Base-by-base conservation (phyloP, 371 early-diverging fungal species). In the Coemansia sp. region DNA sequence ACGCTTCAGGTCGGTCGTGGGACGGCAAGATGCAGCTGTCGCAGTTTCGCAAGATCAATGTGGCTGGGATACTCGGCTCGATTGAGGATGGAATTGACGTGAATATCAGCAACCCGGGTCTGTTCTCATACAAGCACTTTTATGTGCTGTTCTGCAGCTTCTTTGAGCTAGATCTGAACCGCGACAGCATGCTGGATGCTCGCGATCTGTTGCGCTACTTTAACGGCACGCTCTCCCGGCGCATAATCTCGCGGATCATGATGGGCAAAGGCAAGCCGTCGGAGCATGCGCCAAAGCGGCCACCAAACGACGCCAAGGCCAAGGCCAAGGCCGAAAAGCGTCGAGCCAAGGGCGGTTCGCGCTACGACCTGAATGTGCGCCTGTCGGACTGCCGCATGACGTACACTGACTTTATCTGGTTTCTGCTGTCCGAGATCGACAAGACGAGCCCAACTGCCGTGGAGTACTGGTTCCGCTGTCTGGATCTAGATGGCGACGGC, bases 121-220 rank as follows among this genome's bases (percentile, higher is more conserved):
- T 83, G 25, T 95, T 97, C 72, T 95, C 95, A 6, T 97, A 97
- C 83, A 94, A 94, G 75, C 95, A 97, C 72, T 97, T 95, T 69
- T 97, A 95, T 80, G 97, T 97, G 14, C 85, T 97, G 3, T 97
- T 94, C 71, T 96, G 95, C 85, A 94, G 93, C 80, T 94, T 97
- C 75, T 95, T 92, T 90, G 92, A 94, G 51, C 82, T 96, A 51
- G 94, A 93, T 77, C 77, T 82, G 26, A 90, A 94, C 62, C 90
- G 90, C 48, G 91, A 93, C 65, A 72, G 89, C 54, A 75, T 88
- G 44, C 79, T 93, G 44, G 84, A 84, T 48, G 86, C 85, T 60
- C 71, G 83, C 42, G 89, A 91, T 52, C 70, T 93, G 57, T 63
- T 82, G 16, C 83, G 86, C 51, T 93, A 93, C 72, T 88, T 88